Evolutionary conservation across 495 filamentous ascomycete genomes (phyloP).

Genomic region (Penicillium herquei): DNA sequence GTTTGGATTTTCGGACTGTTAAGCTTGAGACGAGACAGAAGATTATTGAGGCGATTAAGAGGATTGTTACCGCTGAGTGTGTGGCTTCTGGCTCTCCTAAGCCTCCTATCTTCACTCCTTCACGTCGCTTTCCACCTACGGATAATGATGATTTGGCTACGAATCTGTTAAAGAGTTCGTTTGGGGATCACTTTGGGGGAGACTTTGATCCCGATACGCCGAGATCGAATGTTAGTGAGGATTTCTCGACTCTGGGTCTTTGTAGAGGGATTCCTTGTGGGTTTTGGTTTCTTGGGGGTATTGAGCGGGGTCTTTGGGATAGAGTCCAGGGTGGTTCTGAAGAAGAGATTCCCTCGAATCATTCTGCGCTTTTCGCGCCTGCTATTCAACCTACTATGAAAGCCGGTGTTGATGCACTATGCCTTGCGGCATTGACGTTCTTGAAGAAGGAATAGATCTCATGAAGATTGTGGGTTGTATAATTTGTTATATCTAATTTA

Average conservation of each 20-base stretch:
- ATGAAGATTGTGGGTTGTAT: not conserved
- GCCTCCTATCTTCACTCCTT: conserved; percentile 42
- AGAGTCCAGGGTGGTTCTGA: conserved; percentile 16
- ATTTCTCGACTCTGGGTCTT: conserved; percentile 45
- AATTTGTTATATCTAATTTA: not conserved
- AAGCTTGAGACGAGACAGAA: conserved; percentile 37
- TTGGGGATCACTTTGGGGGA: conserved; percentile 36
- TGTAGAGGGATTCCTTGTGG: conserved; percentile 34
- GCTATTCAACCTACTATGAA: conserved; percentile 62
- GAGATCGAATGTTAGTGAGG: conserved; percentile 42
- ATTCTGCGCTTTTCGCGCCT: conserved; percentile 61
- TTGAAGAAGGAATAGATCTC: conserved; percentile 14
- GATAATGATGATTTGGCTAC: conserved; percentile 36
- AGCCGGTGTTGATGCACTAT: conserved; percentile 55
- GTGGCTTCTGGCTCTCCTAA: conserved; percentile 45
- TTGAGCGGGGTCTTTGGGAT: conserved; percentile 46
- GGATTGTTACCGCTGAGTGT: conserved; percentile 54
- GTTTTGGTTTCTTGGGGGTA: conserved; percentile 50
- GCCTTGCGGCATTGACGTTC: conserved; percentile 54
- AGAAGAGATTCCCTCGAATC: conserved; percentile 50
- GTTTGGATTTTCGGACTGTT: conserved; percentile 45
- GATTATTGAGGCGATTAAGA: conserved; percentile 39
- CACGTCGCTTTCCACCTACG: conserved; percentile 45
- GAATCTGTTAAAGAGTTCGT: conserved; percentile 28
- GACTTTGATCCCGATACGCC: conserved; percentile 39